Conservation (phyloP, 2,329 filamentous ascomycete genomes). For the Xenoacremonium recifei region DNA sequence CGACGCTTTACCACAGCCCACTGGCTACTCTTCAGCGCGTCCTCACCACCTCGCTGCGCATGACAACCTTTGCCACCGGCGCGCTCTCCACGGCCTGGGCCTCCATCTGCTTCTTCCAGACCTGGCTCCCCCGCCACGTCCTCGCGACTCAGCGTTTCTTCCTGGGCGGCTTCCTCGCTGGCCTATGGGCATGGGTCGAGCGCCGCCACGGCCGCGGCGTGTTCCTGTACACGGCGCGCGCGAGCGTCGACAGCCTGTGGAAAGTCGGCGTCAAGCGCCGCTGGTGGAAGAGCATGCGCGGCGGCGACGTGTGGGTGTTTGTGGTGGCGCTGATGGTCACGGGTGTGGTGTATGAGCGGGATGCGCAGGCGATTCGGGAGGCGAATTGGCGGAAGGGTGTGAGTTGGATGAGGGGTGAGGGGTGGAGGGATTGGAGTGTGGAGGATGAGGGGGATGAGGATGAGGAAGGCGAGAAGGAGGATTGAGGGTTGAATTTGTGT, state of each 20-base stretch:
- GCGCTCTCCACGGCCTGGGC: conserved; percentile 88
- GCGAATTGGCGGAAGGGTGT: conserved; percentile 68
- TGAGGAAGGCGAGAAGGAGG: conserved; percentile 32
- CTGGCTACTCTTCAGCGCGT: conserved; percentile 65
- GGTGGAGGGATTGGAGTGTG: conserved; percentile 66
- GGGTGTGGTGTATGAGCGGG: conserved; percentile 73
- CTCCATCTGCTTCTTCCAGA: conserved; percentile 84
- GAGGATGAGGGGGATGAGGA: conserved; percentile 50
- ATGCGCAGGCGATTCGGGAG: conserved; percentile 67
- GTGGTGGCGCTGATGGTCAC: conserved; percentile 75
- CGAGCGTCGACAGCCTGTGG: conserved; percentile 83
- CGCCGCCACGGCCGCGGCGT: conserved; percentile 61
- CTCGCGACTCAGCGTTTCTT: conserved; percentile 86
- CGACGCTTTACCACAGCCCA: conserved; percentile 67
- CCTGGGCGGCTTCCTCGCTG: conserved; percentile 80
- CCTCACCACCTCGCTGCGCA: conserved; percentile 67
- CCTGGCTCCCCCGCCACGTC: conserved; percentile 69
- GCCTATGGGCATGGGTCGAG: conserved; percentile 81
- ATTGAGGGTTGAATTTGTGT: conserved; percentile 22
- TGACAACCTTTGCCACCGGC: conserved; percentile 72
- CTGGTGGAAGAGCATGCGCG: conserved; percentile 80
- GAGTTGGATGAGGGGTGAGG: conserved; percentile 72
- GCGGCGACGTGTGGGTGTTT: conserved; percentile 84
- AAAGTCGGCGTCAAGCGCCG: conserved; percentile 90
- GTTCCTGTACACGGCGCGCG: conserved; percentile 75